Evolutionary conservation across 2,329 filamentous ascomycete species (phyloP), one percentile per base, ranked within the genome.

Genomic region (Ophiobolus disseminans): DNA sequence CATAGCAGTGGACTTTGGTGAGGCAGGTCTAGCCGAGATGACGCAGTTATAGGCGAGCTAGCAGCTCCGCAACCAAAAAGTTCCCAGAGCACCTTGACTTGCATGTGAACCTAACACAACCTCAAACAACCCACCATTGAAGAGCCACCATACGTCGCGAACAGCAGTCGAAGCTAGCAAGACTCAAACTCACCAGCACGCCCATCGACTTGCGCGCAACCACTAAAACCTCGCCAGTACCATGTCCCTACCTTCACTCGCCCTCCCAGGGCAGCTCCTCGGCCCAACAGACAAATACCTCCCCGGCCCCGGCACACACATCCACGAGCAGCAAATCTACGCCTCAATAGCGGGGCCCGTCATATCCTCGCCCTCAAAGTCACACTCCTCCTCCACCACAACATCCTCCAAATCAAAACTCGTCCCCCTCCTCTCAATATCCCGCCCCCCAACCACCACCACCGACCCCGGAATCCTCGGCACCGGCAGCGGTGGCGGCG

Each of bases 231-330:
- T n/a, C 31, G 11, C 50, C 35, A 20, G 42, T 41, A 32, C 49
- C 40, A 73, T 73, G 70, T 57, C 69, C n/a, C 59, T 73, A 28
- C 70, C 71, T 11, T 54, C 68, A 3, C 49, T 91, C 60, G 89
- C 87, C 45, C 81, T 95, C 38, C 94, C 94, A 9, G 94, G 94
- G 69, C 89, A 94, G 70, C 77, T 86, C 36, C 83, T 99, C 31
- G 92, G 89, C 22, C 76, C 87, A 14, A 75, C 80, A 14, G 78
- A 82, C 45, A 83, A 85, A 58, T 92, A 88, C 74, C 75, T 81
- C 31, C 82, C 91, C 21, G 93, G 93, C 11, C 80, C 89, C 9
- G 94, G 93, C 58, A 96, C 91, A 0, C 91, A 97, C 73, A 80
- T 96, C 58, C 82, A 90, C 75, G 80, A 88, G 56, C 80, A 84